Evolutionary conservation across 345 rosid genomes (phyloP).

Genomic region (Hypericum androsaemum): DNA sequence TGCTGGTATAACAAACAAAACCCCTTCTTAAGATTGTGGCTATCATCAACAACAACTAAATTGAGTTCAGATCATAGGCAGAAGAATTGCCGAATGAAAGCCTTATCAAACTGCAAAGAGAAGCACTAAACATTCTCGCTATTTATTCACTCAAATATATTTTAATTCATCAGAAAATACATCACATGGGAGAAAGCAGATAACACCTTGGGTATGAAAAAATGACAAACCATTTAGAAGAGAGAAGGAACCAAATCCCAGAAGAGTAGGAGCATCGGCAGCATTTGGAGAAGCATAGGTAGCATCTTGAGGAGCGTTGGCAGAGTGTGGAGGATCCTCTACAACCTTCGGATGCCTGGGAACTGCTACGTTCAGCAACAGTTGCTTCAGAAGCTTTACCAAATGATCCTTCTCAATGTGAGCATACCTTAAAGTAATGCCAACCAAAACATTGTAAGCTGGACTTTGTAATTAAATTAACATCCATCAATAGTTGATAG

Average conservation of each 20-base stretch:
- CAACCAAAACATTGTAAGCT: neutral
- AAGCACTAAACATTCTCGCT: no score
- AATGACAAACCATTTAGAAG: slow-evolving; percentile 16
- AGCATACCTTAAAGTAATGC: slow-evolving; percentile 21
- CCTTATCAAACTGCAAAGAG: no score
- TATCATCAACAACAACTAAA: no score
- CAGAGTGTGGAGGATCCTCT: slow-evolving; percentile 6
- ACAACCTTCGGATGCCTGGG: slow-evolving; percentile 6
- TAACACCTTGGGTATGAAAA: neutral
- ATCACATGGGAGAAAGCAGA: slow-evolving; percentile 8
- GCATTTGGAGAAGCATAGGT: slow-evolving; percentile 8
- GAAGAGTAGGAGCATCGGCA: slow-evolving; percentile 21
- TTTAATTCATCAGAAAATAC: neutral
- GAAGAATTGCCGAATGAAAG: no score
- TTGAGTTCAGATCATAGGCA: no score
- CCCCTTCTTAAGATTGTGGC: no score
- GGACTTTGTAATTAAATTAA: no score
- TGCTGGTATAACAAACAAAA: no score
- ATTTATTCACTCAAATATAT: neutral
- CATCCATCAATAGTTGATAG: no score
- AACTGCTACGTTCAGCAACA: slow-evolving; percentile 13
- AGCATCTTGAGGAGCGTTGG: no score
- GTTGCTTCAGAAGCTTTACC: slow-evolving; percentile 27
- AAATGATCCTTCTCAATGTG: slow-evolving; percentile 24
- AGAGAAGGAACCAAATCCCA: slow-evolving; percentile 24